These are phyloP conservation scores for Fusarium brachygibbosum DNA, from an alignment of 2,329 filamentous ascomycete genomes.

Conservation along the genomic window DNA sequence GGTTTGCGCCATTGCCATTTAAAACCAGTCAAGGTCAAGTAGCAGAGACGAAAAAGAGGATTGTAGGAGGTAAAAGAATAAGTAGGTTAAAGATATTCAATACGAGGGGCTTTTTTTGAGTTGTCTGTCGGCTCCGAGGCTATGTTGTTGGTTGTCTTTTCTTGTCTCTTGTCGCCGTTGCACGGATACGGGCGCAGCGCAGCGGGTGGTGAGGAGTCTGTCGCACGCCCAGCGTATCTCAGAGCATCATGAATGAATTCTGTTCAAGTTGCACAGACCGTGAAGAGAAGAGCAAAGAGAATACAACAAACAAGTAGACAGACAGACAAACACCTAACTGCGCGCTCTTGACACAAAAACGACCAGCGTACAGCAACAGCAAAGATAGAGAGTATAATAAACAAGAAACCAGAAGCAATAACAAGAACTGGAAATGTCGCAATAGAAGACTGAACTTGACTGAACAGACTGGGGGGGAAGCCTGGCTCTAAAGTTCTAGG, in stretches of 20 bases:
- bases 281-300: constrained; percentile 12
- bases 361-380: constrained; percentile 39
- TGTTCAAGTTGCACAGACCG: constrained; percentile 39
- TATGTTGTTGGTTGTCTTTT: constrained; percentile 27
- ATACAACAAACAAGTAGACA: constrained; percentile 18
- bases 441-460: constrained; percentile 18
- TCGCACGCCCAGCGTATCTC: constrained; percentile 49
- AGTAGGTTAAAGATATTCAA: constrained; percentile 1
- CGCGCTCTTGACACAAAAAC: constrained; percentile 17
- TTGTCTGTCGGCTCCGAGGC: constrained; percentile 16
- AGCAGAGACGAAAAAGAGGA: neutral
- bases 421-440: constrained; percentile 42
- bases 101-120: constrained; percentile 41
- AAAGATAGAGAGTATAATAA: constrained; percentile 26
- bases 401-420: constrained; percentile 21
- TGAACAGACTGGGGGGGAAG: constrained; percentile 11
- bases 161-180: constrained; percentile 38
- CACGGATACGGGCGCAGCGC: constrained; percentile 47
- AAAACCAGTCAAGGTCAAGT: constrained; percentile 17
- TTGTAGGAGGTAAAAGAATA: neutral
- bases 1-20: constrained; percentile 47
- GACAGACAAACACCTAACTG: no score
- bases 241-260: constrained; percentile 48
- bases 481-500: constrained; percentile 21
- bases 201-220: constrained; percentile 39